Evolutionary conservation across 2,329 filamentous ascomycete genomes (phyloP), one percentile per base, ranked within the genome.

Genomic region (Pseudogymnoascus sp.): DNA sequence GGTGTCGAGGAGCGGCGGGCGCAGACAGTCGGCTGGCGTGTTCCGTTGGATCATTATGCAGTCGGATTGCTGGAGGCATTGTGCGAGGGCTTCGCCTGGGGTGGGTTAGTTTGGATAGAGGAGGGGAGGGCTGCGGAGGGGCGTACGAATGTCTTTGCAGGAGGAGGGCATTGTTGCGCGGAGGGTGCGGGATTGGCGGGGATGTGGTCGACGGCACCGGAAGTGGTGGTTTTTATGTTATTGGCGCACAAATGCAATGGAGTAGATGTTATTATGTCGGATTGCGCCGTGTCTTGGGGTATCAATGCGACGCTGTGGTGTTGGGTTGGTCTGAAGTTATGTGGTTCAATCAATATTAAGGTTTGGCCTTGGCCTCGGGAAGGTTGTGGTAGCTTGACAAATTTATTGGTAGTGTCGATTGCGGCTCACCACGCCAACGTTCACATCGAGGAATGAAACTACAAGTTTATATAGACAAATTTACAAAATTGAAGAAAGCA

Each of bases 61-160:
- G 75, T 97, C 93, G 70, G 90, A 96, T 75, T 96, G 86, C 75
- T 97, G 92, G 66, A 99, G 90, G 78, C 94, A 99, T 79, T 90
- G 82, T 65, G 94, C 94, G 71, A 99, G 85, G 18, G 94, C 94
- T 65, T 89, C 87, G 76, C 93, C 93, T 97, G 74, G 64, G 58
- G n/a, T 22, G 4, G 20, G 22, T 47, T 38, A 33, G 39, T 39
- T 53, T 61, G 14, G 57, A 4, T 4, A 4, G 36, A 60, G 36
- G 35, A n/a, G 38, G 62, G 47, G 64, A 62, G 15, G 14, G 20
- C 9, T 37, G 20, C 8, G 37, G 35, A 47, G 47, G 43, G 38
- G 50, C 18, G 11, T 83, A 97, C 93, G 86, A 73, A 99, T 90
- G 76, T 97, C 93, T 84, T 92, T 90, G 79, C 94, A 99, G 65